A percentile compares a stretch with the other conserved stretches of the same genome.
phyloP scores from a whole-genome alignment of 306 rosid genomes.

The Cotoneaster glaucophyllus region DNA sequence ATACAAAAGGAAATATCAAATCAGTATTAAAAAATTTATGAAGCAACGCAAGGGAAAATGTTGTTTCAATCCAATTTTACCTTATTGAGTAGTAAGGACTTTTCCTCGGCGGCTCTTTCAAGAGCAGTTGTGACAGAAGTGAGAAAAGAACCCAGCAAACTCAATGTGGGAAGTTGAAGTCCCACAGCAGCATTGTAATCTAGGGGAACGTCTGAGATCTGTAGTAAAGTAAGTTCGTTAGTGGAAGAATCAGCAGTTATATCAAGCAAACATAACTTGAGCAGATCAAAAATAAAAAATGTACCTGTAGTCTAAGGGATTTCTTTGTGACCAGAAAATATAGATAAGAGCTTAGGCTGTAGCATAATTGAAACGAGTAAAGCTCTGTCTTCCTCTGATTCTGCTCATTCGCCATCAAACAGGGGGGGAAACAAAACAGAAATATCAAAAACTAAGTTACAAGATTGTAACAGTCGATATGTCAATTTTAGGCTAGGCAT shows the following conservation, averaged over 20 bases:
- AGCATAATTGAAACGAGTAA: slow-evolving; percentile 60
- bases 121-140: slow-evolving; percentile 56
- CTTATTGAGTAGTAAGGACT: slow-evolving; percentile 65
- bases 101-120: slow-evolving; percentile 88
- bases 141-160: slow-evolving; percentile 61
- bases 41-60: background rate
- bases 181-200: slow-evolving; percentile 47
- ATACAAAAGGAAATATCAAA: background rate
- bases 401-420: slow-evolving; percentile 36
- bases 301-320: slow-evolving; percentile 81
- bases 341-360: slow-evolving; percentile 78
- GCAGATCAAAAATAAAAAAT: background rate
- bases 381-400: slow-evolving; percentile 69
- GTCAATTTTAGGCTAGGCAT: background rate
- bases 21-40: background rate
- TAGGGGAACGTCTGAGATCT: slow-evolving; percentile 49
- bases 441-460: background rate
- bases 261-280: background rate
- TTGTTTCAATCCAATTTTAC: slow-evolving; percentile 28
- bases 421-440: background rate
- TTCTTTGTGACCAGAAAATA: slow-evolving; percentile 83
- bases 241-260: slow-evolving; percentile 6
- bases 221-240: slow-evolving; percentile 15
- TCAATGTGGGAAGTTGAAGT: slow-evolving; percentile 69
- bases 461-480: background rate